Conservation (phyloP, 2,329 filamentous ascomycete species). For the Helminthosporium solani region DNA sequence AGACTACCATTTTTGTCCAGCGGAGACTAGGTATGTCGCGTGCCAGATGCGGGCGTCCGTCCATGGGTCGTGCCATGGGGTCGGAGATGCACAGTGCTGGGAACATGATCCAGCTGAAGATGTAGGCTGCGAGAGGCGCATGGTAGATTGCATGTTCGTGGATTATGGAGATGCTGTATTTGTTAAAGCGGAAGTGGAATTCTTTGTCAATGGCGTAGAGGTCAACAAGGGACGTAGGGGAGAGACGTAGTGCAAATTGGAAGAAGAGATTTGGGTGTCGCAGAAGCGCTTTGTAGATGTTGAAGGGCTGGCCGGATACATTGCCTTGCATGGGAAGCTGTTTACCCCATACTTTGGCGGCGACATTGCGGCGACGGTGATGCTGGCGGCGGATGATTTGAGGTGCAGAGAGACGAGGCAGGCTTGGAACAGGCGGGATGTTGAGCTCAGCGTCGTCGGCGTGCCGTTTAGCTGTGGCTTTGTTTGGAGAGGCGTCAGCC, state of each 20-base stretch:
- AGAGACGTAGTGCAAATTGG: constrained; percentile 31
- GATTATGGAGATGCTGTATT: constrained; percentile 59
- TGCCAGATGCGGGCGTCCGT: constrained; percentile 32
- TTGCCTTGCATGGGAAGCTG: constrained; percentile 5
- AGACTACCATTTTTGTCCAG: constrained; percentile 67
- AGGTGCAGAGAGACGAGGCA: constrained; percentile 5
- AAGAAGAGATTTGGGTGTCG: constrained; percentile 41
- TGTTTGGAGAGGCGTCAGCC: constrained; percentile 5
- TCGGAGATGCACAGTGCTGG: constrained; percentile 59
- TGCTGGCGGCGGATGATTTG: constrained; percentile 22
- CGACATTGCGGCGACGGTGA: constrained; percentile 26
- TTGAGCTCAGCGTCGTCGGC: constrained; percentile 12
- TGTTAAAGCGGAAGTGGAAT: constrained; percentile 43
- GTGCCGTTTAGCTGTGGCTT: constrained; percentile 24
- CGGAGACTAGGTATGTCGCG: constrained; percentile 60
- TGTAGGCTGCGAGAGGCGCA: constrained; percentile 56
- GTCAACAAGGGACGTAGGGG: constrained; percentile 21
- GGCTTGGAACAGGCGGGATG: not conserved
- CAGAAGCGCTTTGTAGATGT: constrained; percentile 38
- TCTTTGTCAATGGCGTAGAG: constrained; percentile 44
- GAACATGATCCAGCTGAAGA: constrained; percentile 66
- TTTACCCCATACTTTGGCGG: constrained; percentile 19
- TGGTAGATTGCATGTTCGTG: constrained; percentile 55
- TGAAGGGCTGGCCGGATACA: constrained; percentile 21
- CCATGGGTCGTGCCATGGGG: constrained; percentile 53